Base-by-base conservation (phyloP, 2,329 filamentous ascomycete genomes). In the Fusarium odoratissimum region DNA sequence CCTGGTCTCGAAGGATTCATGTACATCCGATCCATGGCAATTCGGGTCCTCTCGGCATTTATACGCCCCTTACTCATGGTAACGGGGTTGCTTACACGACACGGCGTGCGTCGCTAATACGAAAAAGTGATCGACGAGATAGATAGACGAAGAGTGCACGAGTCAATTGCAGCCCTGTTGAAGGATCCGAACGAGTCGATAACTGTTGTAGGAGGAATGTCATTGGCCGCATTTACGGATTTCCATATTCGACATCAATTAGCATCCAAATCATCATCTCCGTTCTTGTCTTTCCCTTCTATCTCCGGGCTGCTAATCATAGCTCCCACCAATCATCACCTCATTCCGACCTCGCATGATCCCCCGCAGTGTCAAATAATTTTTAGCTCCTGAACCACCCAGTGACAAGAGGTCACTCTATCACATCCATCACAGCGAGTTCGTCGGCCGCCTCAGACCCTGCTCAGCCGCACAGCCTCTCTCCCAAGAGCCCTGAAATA, bases 301-400 rank as follows among this genome's bases (percentile, higher is more conserved):
- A 42, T 31, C 31, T 45, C 28, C n/a, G 23, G 33, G 23, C 33
- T 42, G 48, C 30, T 61, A 30, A 48, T 40, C 62, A 55, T 35
- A 40, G 45, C 54, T 44, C 48, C 63, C 64, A 55, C 64, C 64
- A 67, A 67, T 67, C 48, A 67, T 28, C 30, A 19, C 38, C 41
- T 49, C 37, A 31, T 48, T 16, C 17, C 17, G 16, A 40, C 35
- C 46, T 67, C 55, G 33, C 37, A 42, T 46, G 38, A 49, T 52
- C 55, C 66, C 65, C 66, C 64, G 64, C 64, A 62, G 46, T 54
- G 46, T 25, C 38, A 35, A 48, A 38, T 64, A 35, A 52, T 40
- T 38, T 38, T 42, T 56, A 67, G 64, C 44, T 45, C 25, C 48
- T 41, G 21, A 28, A 41, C 19, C 48, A 57, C 19, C n/a, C 37